Percentiles rank a stretch among this genome's conserved stretches.
Evolutionary conservation across 2,329 filamentous ascomycete genomes (phyloP).

Genomic region (Diplodia sapinea): DNA sequence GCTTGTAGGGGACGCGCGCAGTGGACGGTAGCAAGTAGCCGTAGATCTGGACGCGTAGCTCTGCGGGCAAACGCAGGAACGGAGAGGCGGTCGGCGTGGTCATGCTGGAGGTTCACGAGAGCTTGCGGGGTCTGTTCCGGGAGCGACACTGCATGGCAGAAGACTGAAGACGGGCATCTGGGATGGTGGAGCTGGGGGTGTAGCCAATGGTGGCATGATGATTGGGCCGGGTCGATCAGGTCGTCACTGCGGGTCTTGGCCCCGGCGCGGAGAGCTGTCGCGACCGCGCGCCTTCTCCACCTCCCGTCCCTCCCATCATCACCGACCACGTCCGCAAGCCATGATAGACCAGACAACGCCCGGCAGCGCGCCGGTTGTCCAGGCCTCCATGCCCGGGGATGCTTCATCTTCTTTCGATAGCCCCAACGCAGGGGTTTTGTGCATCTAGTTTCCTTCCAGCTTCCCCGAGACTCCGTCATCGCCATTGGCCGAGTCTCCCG

Average conservation of each 20-base stretch:
- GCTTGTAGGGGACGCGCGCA: constrained; percentile 32
- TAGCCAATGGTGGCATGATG: constrained; percentile 14
- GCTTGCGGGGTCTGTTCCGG: constrained; percentile 33
- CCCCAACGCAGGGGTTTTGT: constrained; percentile 61
- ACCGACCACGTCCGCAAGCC: constrained; percentile 40
- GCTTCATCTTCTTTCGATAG: constrained; percentile 50
- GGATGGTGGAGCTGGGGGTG: not conserved
- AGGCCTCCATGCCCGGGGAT: constrained; percentile 37
- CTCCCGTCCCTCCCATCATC: constrained; percentile 8
- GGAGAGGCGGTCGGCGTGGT: constrained; percentile 34
- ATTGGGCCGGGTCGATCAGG: constrained; percentile 5
- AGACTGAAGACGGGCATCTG: not conserved
- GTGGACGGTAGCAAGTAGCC: constrained; percentile 51
- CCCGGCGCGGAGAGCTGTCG: constrained; percentile 12
- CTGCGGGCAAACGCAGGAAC: constrained; percentile 50
- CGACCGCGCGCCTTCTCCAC: constrained; percentile 1
- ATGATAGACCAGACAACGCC: constrained; percentile 40
- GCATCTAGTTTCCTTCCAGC: constrained; percentile 44
- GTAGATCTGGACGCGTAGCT: constrained; percentile 54
- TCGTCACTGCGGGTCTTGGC: constrained; percentile 19
- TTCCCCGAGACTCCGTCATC: constrained; percentile 33
- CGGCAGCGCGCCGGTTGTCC: constrained; percentile 40
- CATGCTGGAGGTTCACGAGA: constrained; percentile 10
- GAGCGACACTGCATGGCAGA: constrained; percentile 1
- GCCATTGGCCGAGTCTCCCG: constrained; percentile 13